phyloP scores from a whole-genome alignment of 2,329 filamentous ascomycete genomes.

The Lecanicillium sp. region DNA sequence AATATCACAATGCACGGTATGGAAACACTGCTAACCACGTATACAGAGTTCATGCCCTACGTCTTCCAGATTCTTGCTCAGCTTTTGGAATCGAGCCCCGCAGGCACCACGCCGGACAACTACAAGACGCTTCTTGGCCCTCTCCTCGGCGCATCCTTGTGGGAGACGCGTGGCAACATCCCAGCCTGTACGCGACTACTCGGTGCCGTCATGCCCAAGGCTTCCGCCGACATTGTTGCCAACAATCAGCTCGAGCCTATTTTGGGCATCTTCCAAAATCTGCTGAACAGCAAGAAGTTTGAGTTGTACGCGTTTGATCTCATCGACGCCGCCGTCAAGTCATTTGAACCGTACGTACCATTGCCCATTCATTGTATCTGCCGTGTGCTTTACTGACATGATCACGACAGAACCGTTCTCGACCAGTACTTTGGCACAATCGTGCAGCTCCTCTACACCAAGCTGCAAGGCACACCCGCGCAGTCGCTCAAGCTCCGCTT shows the following conservation, averaged over 20 bases:
- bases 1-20: constrained; percentile 1
- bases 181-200: constrained; percentile 83
- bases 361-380: not conserved
- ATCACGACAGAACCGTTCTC: constrained; percentile 44
- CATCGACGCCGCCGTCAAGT: constrained; percentile 69
- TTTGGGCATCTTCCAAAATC: constrained; percentile 91
- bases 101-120: constrained; percentile 68
- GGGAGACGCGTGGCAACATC: constrained; percentile 89
- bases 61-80: constrained; percentile 93
- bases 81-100: constrained; percentile 77
- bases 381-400: not conserved
- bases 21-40: not conserved
- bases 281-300: constrained; percentile 73
- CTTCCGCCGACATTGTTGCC: constrained; percentile 61
- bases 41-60: constrained; percentile 83
- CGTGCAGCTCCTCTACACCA: constrained; percentile 72
- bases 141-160: constrained; percentile 72
- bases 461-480: constrained; percentile 58
- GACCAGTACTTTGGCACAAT: constrained; percentile 74
- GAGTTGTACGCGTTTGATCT: constrained; percentile 86
- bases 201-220: constrained; percentile 74
- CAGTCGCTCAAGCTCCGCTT: constrained; percentile 84
- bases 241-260: constrained; percentile 81
- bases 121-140: constrained; percentile 74
- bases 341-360: constrained; percentile 59